phyloP scores from a whole-genome alignment of 495 filamentous ascomycete genomes.

The Apiosordaria backusii region DNA sequence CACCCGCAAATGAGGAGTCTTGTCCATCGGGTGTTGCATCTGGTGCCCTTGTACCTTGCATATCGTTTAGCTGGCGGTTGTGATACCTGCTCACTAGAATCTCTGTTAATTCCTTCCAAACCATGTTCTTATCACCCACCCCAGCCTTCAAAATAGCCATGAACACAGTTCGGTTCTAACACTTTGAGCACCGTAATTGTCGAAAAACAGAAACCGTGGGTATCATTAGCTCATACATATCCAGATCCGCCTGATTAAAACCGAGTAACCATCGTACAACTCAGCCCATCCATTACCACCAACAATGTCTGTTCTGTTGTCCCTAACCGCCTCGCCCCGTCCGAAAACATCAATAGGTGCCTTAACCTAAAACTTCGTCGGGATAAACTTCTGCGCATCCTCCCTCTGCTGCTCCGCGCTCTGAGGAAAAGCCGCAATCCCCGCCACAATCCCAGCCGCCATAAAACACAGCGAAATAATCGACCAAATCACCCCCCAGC shows the following conservation, averaged over 20 bases:
- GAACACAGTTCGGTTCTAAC: not conserved
- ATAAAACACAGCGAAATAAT: constrained; percentile 67
- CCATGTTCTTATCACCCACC: not conserved
- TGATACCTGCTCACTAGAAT: too few relatives aligned
- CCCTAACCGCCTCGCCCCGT: not conserved
- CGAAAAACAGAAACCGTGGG: not conserved
- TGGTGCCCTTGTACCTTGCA: not conserved
- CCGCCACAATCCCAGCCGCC: constrained; percentile 65
- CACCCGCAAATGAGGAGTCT: not conserved
- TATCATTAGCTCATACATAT: constrained; percentile 7
- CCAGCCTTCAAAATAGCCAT: not conserved
- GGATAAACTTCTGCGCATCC: constrained; percentile 64
- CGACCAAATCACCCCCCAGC: constrained; percentile 79
- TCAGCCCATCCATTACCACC: not conserved
- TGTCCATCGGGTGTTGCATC: not conserved
- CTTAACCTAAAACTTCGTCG: constrained; percentile 31
- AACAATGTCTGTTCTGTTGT: not conserved
- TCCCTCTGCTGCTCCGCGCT: constrained; percentile 62
- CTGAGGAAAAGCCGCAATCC: constrained; percentile 71
- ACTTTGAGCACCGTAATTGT: not conserved
- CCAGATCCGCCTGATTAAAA: too few relatives aligned
- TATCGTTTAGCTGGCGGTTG: not conserved
- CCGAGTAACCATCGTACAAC: too few relatives aligned
- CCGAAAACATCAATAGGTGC: not conserved
- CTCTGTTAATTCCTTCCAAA: too few relatives aligned